Evolutionary conservation across 495 filamentous ascomycete species (phyloP).

Genomic region (Talaromyces nanjingensis): DNA sequence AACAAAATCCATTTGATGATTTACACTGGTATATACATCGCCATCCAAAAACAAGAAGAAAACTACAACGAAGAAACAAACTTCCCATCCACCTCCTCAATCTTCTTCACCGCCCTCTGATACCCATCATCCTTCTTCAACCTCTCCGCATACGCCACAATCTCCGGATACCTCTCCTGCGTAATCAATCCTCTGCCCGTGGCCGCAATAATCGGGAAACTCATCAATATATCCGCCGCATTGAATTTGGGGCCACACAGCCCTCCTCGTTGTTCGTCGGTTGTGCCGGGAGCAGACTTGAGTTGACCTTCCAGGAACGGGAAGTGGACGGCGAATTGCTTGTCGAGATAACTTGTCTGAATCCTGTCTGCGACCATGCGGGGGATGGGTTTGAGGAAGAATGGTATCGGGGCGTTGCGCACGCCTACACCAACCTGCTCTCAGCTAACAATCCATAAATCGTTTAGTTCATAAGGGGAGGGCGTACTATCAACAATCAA

Average conservation of each 20-base stretch:
- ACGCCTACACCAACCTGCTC: conserved; percentile 37
- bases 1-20: not conserved
- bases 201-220: conserved; percentile 60
- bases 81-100: conserved; percentile 53
- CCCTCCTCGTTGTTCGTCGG: conserved; percentile 30
- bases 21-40: not conserved
- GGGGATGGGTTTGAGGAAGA: conserved; percentile 80
- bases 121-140: conserved; percentile 59
- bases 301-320: conserved; percentile 68
- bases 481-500: conserved; percentile 50
- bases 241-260: conserved; percentile 68
- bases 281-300: conserved; percentile 45
- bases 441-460: not conserved
- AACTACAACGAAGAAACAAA: conserved; percentile 21
- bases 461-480: not conserved
- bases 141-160: conserved; percentile 55
- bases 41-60: not conserved
- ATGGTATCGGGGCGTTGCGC: conserved; percentile 60
- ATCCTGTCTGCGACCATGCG: conserved; percentile 55
- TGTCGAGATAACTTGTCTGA: conserved; percentile 49
- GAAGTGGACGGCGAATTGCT: conserved; percentile 58
- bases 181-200: conserved; percentile 32
- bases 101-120: conserved; percentile 50
- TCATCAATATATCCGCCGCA: conserved; percentile 74
- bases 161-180: conserved; percentile 51